Conservation (phyloP, 2,329 filamentous ascomycete species). For the Venturia aucupariae region DNA sequence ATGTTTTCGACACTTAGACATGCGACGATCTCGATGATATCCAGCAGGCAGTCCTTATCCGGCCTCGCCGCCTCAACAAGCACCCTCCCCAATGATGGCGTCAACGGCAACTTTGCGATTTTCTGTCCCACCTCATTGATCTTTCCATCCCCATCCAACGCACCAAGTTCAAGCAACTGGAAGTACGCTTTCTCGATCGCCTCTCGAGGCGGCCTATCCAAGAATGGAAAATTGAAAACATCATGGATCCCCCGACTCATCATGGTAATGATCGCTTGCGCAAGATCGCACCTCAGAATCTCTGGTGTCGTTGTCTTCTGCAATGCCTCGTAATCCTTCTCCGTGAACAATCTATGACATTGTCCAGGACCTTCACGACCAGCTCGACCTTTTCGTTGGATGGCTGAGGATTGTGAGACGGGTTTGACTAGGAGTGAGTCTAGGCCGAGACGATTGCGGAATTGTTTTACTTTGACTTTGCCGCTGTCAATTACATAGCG, state of each 20-base stretch:
- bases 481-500: conserved; percentile 86
- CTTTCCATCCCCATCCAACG: conserved; percentile 59
- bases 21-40: conserved; percentile 76
- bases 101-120: conserved; percentile 76
- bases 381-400: conserved; percentile 84
- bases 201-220: conserved; percentile 70
- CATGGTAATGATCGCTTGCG: conserved; percentile 82
- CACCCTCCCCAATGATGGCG: conserved; percentile 71
- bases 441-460: conserved; percentile 71
- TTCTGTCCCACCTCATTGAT: conserved; percentile 67
- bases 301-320: conserved; percentile 73
- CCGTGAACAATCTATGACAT: conserved; percentile 82
- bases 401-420: conserved; percentile 86
- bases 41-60: conserved; percentile 62
- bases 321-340: conserved; percentile 61
- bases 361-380: conserved; percentile 86
- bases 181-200: conserved; percentile 73
- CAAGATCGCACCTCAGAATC: conserved; percentile 81
- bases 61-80: conserved; percentile 68
- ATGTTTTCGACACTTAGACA: conserved; percentile 57
- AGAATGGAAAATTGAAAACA: conserved; percentile 71
- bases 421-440: conserved; percentile 85
- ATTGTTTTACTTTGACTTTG: conserved; percentile 91
- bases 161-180: conserved; percentile 69
- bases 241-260: conserved; percentile 83